Conservation (phyloP, 129 eudicot genomes). For the Sambucus nigra region DNA sequence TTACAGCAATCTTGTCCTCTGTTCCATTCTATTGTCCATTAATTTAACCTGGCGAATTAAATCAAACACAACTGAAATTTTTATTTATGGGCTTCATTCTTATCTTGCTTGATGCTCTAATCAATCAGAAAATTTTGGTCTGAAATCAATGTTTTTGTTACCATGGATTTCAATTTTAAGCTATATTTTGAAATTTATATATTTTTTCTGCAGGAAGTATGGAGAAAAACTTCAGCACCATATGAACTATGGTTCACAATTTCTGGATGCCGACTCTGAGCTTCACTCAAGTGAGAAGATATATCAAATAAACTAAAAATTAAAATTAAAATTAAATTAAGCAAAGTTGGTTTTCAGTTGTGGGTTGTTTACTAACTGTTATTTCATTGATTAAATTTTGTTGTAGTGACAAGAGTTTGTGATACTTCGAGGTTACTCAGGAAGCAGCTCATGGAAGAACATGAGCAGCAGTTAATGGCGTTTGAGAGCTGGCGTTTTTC, state of each 20-base stretch:
- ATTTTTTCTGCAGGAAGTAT: constrained; percentile 31
- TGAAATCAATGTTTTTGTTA: background rate
- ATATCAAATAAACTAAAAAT: background rate
- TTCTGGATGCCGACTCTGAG: constrained; percentile 31
- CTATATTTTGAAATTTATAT: background rate
- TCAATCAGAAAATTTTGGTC: no score
- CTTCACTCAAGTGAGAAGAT: constrained; percentile 31
- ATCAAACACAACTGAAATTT: no score
- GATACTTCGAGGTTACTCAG: constrained; percentile 32
- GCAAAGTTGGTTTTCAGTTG: background rate
- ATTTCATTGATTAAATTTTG: background rate
- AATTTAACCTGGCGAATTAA: no score
- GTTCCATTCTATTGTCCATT: no score
- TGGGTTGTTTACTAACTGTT: background rate
- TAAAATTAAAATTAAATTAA: no score
- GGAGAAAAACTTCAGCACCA: constrained; percentile 27
- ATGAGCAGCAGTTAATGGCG: constrained; percentile 43
- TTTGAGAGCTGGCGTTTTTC: constrained; percentile 43
- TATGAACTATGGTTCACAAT: constrained; percentile 24
- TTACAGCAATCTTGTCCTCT: no score
- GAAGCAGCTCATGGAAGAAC: constrained; percentile 53
- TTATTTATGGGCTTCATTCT: no score
- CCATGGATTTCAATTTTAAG: background rate
- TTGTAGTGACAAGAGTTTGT: constrained; percentile 29
- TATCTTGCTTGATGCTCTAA: no score